Evolutionary conservation across 116 monocot species (phyloP).

Genomic region (Cymodocea nodosa): DNA sequence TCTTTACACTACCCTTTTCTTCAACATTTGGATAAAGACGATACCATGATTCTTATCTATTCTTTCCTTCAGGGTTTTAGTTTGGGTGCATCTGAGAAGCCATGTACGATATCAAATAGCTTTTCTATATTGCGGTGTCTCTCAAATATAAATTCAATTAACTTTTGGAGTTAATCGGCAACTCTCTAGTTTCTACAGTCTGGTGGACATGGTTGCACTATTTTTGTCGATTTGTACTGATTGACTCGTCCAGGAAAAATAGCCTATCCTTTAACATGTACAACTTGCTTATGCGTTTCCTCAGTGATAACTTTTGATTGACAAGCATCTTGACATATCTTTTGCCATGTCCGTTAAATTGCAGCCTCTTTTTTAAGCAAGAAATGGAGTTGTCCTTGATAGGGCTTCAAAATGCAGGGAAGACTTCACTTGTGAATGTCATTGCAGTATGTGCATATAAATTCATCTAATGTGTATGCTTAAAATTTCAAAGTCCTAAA

Average conservation of each 20-base stretch:
- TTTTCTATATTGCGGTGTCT: background rate
- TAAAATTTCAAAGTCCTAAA: background rate
- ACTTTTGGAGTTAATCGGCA: too few relatives aligned
- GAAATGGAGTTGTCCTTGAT: constrained; percentile 97
- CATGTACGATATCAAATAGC: too few relatives aligned
- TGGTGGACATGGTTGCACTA: background rate
- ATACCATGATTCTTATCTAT: too few relatives aligned
- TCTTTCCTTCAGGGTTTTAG: too few relatives aligned
- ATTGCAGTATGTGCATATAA: constrained; percentile 53
- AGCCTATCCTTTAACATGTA: background rate
- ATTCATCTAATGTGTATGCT: background rate
- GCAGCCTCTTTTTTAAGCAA: constrained; percentile 97
- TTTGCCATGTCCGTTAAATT: background rate
- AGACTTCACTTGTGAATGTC: constrained; percentile 96
- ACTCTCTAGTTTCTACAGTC: too few relatives aligned
- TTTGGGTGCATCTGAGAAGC: too few relatives aligned
- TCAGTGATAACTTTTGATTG: background rate
- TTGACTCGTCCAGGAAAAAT: background rate
- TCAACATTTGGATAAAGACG: too few relatives aligned
- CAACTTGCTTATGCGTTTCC: background rate
- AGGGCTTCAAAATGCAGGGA: constrained; percentile 95
- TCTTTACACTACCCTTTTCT: too few relatives aligned
- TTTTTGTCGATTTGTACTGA: background rate
- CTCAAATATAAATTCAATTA: background rate
- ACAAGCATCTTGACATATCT: background rate